Base-by-base conservation (phyloP, 2,329 filamentous ascomycete species). In the Stagonosporopsis chrysanthemi region DNA sequence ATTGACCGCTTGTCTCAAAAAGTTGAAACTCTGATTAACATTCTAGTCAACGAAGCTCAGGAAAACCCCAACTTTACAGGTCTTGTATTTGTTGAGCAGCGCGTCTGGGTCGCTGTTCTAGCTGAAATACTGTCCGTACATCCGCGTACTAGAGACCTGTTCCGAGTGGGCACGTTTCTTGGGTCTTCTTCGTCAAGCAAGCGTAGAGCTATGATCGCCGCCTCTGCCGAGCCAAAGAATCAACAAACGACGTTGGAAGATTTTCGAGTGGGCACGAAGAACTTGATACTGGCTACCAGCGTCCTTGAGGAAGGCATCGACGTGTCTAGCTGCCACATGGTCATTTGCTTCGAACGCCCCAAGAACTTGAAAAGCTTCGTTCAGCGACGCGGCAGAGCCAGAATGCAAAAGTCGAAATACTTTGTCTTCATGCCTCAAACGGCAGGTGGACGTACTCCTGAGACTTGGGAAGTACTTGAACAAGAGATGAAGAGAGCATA, bases 401-500 rank as follows among this genome's bases (percentile, higher is more conserved):
- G 88, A 45, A 82, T 83, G 58, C 74, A 81, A 45, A 73, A 81
- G 11, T 89, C 86, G 1, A 82, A 82, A 56, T 84, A 83, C 72
- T 80, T 78, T 52, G 71, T 88, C 2, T 79, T 88, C 61, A 71
- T 82, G 14, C 71, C 80, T 58, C 67, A 77, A 8, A 41, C 22
- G 7, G 61, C 56, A 12, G 52, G 4, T 65, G 73, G 31, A 68
- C 79, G 39, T 52, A 65, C 24, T 62, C 62, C 81, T 2, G 64
- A 73, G 2, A 80, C 83, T 24, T 96, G 91, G 89, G 78, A 85
- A 24, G 68, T 72, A 0, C 79, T 95, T 15, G 94, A 97, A 70
- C 73, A 81, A 3, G 79, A 86, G n/a, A 92, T 97, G 88, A 90
- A 87, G 64, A 71, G 76, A 43, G 82, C 83, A 0, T 96, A 91